These are phyloP conservation scores for Brassica hybrid DNA, from an alignment of 441 rosid species.

Conservation along the genomic window DNA sequence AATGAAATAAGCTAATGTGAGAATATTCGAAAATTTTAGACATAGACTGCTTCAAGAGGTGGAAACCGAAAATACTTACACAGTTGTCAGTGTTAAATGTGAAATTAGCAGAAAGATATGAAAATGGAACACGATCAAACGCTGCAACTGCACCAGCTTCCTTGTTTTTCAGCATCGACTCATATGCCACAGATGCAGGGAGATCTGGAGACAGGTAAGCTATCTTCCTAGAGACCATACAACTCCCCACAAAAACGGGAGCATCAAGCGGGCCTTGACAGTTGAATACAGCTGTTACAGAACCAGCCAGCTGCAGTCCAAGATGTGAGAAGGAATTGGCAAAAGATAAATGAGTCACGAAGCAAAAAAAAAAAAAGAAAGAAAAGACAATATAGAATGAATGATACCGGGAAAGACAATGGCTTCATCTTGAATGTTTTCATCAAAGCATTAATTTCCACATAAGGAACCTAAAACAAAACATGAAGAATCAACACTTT, in stretches of 20 bases:
- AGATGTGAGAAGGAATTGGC: too few species aligned
- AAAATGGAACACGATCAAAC: slow-evolving; percentile 97
- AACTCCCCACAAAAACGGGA: slow-evolving; percentile 97
- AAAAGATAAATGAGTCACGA: slow-evolving; percentile 8
- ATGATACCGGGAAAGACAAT: slow-evolving; percentile 79
- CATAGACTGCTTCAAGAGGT: slow-evolving; percentile 17
- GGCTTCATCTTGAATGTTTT: slow-evolving; percentile 96
- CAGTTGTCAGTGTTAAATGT: slow-evolving; percentile 97
- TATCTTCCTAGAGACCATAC: slow-evolving; percentile 94
- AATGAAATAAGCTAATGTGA: slow-evolving; percentile 34
- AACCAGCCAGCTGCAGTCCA: slow-evolving; percentile 91
- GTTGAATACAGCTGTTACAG: slow-evolving; percentile 96
- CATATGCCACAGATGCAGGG: slow-evolving; percentile 82
- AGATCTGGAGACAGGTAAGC: slow-evolving; percentile 66
- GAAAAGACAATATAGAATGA: slow-evolving; percentile 19
- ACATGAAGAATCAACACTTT: slow-evolving; percentile 28
- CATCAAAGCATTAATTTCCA: slow-evolving; percentile 94
- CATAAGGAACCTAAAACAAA: slow-evolving; percentile 82
- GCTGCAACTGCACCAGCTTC: slow-evolving; percentile 99
- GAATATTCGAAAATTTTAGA: slow-evolving; percentile 12
- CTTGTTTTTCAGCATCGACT: slow-evolving; percentile 90
- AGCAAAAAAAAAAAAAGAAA: neutral
- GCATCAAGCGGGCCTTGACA: slow-evolving; percentile 99
- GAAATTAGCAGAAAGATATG: slow-evolving; percentile 96
- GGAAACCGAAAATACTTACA: slow-evolving; percentile 57